phyloP scores from a whole-genome alignment of 2,329 filamentous ascomycete genomes.

The Basipetospora chlamydospora region DNA sequence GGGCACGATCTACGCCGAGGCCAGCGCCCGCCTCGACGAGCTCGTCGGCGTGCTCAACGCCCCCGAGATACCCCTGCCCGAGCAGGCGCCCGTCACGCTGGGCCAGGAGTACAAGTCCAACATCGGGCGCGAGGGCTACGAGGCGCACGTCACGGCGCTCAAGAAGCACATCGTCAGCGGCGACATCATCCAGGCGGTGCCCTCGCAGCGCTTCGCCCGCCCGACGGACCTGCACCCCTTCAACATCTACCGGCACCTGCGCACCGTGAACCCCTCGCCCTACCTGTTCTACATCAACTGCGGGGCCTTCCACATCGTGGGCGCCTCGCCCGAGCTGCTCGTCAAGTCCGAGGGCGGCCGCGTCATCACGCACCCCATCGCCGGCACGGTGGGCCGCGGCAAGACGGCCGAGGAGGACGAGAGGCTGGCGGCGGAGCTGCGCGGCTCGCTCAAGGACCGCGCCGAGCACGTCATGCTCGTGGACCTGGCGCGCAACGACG shows the following conservation, averaged over 20 bases:
- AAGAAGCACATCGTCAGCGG: slow-evolving; percentile 85
- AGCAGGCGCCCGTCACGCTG: slow-evolving; percentile 57
- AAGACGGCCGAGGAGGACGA: slow-evolving; percentile 70
- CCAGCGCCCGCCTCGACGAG: slow-evolving; percentile 46
- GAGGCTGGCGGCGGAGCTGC: slow-evolving; percentile 60
- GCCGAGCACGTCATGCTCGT: slow-evolving; percentile 97
- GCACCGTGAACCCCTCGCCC: slow-evolving; percentile 93
- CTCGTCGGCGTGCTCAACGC: slow-evolving; percentile 59
- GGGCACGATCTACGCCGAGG: slow-evolving; percentile 50
- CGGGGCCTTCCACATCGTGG: slow-evolving; percentile 83
- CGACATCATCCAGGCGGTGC: slow-evolving; percentile 96
- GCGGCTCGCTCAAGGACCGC: slow-evolving; percentile 74
- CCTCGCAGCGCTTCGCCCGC: slow-evolving; percentile 80
- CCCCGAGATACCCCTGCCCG: slow-evolving; percentile 62
- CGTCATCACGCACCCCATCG: slow-evolving; percentile 93
- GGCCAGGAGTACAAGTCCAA: slow-evolving; percentile 80
- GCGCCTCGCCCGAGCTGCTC: slow-evolving; percentile 85
- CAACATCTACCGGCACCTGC: slow-evolving; percentile 92
- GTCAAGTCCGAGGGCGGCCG: slow-evolving; percentile 79
- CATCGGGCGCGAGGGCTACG: slow-evolving; percentile 77
- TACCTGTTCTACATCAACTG: slow-evolving; percentile 97
- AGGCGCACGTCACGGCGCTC: slow-evolving; percentile 68
- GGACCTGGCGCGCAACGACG: slow-evolving; percentile 87
- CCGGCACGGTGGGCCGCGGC: slow-evolving; percentile 84
- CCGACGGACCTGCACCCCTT: slow-evolving; percentile 89